A percentile compares a stretch with the other conserved stretches of the same genome.
Conservation (phyloP, 257 asterid species). For the Nicotiana obtusifolia region DNA sequence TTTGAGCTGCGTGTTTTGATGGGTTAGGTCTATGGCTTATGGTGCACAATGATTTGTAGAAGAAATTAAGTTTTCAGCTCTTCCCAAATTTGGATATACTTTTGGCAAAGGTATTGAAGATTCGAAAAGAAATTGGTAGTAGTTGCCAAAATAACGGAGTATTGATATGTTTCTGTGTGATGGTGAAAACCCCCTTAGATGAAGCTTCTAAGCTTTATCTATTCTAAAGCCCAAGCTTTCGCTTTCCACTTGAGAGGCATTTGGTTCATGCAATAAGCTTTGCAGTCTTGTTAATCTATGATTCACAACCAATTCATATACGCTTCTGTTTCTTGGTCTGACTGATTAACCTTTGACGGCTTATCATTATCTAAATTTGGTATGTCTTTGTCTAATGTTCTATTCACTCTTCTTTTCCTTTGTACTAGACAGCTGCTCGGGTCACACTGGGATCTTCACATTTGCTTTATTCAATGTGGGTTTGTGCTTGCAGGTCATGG, state of each 20-base stretch:
- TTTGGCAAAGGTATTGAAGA: neutral
- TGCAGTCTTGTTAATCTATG: neutral
- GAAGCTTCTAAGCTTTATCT: neutral
- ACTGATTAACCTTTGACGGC: neutral
- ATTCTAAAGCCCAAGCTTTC: neutral
- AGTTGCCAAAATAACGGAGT: neutral
- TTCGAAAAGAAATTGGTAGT: neutral
- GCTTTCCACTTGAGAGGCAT: neutral
- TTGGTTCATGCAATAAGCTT: neutral
- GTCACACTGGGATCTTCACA: neutral
- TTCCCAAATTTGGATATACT: neutral
- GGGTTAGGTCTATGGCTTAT: neutral
- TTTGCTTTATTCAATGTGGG: neutral
- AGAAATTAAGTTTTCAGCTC: neutral
- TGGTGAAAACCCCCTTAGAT: neutral
- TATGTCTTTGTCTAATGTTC: neutral
- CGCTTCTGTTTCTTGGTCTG: neutral
- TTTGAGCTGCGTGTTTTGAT: neutral
- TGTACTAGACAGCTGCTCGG: neutral
- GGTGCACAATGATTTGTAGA: neutral
- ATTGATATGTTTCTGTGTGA: neutral
- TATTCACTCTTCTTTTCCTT: neutral
- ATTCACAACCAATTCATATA: neutral
- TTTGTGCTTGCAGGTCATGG: conserved; percentile 59
- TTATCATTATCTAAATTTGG: neutral